Percentiles rank a stretch among this genome's conserved stretches.
These are phyloP conservation scores for Thymus mandschuricus DNA, from an alignment of 257 asterid species.

Conservation along the genomic window DNA sequence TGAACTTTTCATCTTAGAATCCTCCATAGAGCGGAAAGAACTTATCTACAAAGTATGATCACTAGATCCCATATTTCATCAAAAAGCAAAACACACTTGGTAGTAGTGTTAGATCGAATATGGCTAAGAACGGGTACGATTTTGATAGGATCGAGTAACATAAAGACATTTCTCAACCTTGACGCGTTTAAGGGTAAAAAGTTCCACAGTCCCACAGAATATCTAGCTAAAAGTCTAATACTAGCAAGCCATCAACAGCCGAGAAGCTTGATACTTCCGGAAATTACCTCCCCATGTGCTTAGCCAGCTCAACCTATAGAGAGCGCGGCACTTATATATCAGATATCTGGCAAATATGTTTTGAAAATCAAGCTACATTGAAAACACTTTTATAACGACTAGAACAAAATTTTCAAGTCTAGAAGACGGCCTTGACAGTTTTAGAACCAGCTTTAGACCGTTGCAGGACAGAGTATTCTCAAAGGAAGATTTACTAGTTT, in stretches of 20 bases:
- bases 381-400: neutral
- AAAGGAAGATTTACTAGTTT: conserved; percentile 8
- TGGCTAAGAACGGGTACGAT: too few species aligned
- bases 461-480: neutral
- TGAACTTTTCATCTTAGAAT: neutral
- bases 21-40: neutral
- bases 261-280: conserved; percentile 30
- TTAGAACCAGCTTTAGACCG: too few species aligned
- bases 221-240: neutral
- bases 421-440: neutral
- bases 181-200: neutral
- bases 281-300: conserved; percentile 34
- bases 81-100: neutral
- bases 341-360: conserved; percentile 8
- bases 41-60: neutral
- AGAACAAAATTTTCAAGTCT: neutral
- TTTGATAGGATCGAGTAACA: neutral
- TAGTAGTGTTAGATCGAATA: neutral
- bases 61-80: neutral
- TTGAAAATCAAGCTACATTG: neutral
- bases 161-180: neutral
- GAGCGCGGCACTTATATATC: neutral
- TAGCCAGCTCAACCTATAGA: conserved; percentile 50
- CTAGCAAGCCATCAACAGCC: neutral
- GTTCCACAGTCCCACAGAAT: neutral